These are phyloP conservation scores for Cymbopogon citratus DNA, from an alignment of 176 grass and related monocot genomes.

Conservation along the genomic window DNA sequence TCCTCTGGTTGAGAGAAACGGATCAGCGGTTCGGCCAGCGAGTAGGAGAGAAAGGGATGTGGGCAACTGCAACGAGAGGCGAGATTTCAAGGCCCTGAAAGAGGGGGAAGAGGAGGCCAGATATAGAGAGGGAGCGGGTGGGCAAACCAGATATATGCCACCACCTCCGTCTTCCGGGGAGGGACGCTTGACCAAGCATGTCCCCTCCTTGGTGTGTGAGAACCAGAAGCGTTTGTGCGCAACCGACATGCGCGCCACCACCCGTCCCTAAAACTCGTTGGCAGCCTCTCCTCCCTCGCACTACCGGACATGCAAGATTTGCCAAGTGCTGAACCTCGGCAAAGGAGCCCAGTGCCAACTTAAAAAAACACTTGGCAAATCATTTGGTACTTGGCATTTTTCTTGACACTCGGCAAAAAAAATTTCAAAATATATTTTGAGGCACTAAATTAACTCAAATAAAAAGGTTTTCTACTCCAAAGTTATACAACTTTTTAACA, in stretches of 20 bases:
- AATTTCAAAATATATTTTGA: too few relatives aligned
- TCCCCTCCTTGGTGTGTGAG: constrained; percentile 44
- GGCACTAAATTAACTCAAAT: too few relatives aligned
- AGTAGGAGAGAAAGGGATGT: constrained; percentile 12
- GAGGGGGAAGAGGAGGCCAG: constrained; percentile 37
- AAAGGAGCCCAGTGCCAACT: too few relatives aligned
- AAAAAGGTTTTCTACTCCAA: too few relatives aligned
- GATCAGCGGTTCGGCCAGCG: neutral
- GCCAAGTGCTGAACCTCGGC: too few relatives aligned
- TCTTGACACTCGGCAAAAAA: too few relatives aligned
- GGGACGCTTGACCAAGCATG: constrained; percentile 50
- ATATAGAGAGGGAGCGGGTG: constrained; percentile 36
- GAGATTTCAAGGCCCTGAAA: constrained; percentile 58
- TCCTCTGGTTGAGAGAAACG: constrained; percentile 26
- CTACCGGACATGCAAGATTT: too few relatives aligned
- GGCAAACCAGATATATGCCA: constrained; percentile 34
- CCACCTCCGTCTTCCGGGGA: constrained; percentile 11
- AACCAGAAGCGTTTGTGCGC: constrained; percentile 34
- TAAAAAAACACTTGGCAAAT: too few relatives aligned
- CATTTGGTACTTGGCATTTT: too few relatives aligned
- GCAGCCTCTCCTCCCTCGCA: neutral
- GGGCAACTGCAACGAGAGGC: neutral
- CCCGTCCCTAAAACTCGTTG: constrained; percentile 22
- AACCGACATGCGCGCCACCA: constrained; percentile 53
- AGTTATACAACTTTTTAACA: too few relatives aligned